Evolutionary conservation across 73 alveolate genomes (phyloP).

Genomic region (Paramecium primaurelia): DNA sequence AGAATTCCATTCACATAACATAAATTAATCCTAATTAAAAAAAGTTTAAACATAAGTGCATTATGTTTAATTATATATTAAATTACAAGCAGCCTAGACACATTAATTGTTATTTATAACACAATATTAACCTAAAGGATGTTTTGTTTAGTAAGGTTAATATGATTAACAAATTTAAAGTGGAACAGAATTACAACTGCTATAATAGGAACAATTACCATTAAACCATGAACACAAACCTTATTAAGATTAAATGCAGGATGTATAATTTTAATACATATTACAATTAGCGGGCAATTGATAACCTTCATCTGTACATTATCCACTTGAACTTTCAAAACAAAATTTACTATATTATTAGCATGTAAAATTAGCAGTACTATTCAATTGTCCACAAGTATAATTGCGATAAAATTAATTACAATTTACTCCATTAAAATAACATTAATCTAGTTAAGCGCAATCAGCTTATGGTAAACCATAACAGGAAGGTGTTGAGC

Average conservation of each 20-base stretch:
- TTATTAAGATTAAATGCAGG: neutral
- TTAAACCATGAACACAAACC: neutral
- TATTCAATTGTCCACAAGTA: neutral
- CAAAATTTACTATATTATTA: neutral
- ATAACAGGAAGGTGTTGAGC: neutral
- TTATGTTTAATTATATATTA: neutral
- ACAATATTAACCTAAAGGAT: neutral
- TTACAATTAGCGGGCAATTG: neutral
- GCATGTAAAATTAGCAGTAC: neutral
- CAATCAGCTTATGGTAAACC: neutral
- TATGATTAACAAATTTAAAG: neutral
- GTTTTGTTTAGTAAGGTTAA: neutral
- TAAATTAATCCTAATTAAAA: neutral
- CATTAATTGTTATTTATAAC: neutral
- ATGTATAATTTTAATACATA: neutral
- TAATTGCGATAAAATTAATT: neutral
- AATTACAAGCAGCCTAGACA: neutral
- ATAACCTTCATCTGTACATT: neutral
- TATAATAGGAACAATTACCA: neutral
- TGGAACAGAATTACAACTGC: neutral
- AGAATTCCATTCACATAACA: neutral
- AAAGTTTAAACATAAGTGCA: neutral
- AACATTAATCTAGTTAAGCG: neutral
- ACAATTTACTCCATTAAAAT: neutral
- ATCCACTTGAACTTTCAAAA: neutral